Percentiles rank a stretch among this genome's conserved stretches.
phyloP scores from a whole-genome alignment of 139 green algal species.

The Chlamydomonas sp. region DNA sequence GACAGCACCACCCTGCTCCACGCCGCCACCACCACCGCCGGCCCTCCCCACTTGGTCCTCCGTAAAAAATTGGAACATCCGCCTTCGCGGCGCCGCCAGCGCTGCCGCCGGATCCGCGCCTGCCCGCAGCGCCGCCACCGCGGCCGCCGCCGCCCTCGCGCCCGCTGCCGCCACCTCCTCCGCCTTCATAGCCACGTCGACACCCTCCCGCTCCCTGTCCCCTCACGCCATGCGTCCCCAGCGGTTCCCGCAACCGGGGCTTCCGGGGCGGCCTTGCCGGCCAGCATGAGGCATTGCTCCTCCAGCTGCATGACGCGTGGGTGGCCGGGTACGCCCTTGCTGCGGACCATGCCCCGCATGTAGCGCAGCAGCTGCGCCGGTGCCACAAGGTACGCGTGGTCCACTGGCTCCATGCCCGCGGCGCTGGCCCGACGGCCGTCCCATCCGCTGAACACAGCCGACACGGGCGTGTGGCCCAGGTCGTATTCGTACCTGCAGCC shows the following conservation, averaged over 20 bases:
- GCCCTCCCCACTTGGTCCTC: too few relatives aligned
- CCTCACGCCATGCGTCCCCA: not conserved
- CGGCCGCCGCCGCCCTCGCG: too few relatives aligned
- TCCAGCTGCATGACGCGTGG: slow-evolving; percentile 1
- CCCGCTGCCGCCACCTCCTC: too few relatives aligned
- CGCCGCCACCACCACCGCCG: too few relatives aligned
- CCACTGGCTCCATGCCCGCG: not conserved
- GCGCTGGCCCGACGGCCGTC: not conserved
- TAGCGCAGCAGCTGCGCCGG: slow-evolving; percentile 24
- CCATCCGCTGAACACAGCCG: not conserved
- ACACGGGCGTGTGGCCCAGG: slow-evolving; percentile 5
- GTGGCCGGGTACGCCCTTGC: not conserved
- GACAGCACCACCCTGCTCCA: too few relatives aligned
- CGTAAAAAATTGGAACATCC: too few relatives aligned
- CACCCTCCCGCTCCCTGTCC: too few relatives aligned
- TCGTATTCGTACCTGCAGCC: slow-evolving; percentile 14
- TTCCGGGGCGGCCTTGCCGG: too few relatives aligned
- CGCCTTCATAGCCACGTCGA: too few relatives aligned
- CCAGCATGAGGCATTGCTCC: not conserved
- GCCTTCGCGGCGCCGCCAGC: too few relatives aligned
- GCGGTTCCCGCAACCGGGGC: not conserved
- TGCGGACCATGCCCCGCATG: slow-evolving; percentile 16
- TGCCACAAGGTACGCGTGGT: not conserved
- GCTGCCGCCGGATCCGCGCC: too few relatives aligned
- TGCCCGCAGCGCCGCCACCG: too few relatives aligned